Base-by-base conservation (phyloP, 306 rosid species). In the Prunus armeniaca region DNA sequence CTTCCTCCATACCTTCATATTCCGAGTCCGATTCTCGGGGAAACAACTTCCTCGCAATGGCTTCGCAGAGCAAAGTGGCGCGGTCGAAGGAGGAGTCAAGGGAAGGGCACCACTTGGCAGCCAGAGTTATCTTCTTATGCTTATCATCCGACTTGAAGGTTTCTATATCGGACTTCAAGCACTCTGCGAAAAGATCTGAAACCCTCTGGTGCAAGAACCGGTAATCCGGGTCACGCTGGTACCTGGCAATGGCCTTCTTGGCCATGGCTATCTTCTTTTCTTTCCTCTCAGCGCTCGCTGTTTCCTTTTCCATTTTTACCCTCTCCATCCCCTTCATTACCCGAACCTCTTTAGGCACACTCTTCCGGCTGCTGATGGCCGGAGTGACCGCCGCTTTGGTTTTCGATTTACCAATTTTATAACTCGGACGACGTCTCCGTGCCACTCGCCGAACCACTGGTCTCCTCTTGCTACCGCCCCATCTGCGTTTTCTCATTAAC, bases 71-170 rank as follows among this genome's bases (percentile, higher is more conserved):
- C 49, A 89, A 58, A 0, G 86, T 82, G 10, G 88, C 79, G 0
- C 78, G 87, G 13, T 89, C 91, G n/a, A 78, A 89, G 1, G 90
- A 84, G 2, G 87, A 87, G 38, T 87, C 91, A 9, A 89, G 66
- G 0, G 94, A 87, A 41, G 91, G 94, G 46, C 94, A 89, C 91
- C 94, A 87, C 15, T 89, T 89, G 0, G 91, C 87, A 17, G 90
- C 90, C 19, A 89, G 88, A 51, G 88, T 80, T 57, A 89, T 69
- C 60, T 72, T 79, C 10, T 27, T 50, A 1, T 24, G 2, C 4
- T 63, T 14, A 20, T 83, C 80, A 1, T 34, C 41, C 41, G 82
- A 52, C 8, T 52, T 82, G 65, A 87, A 46, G 64, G 64, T 68
- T 70, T 87, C 78, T 0, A 84, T 14, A 80, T 89, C 94, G 2